Base-by-base conservation (phyloP, 1,284 basidiomycete genomes). In the Cutaneotrichosporon cyanovorans region DNA sequence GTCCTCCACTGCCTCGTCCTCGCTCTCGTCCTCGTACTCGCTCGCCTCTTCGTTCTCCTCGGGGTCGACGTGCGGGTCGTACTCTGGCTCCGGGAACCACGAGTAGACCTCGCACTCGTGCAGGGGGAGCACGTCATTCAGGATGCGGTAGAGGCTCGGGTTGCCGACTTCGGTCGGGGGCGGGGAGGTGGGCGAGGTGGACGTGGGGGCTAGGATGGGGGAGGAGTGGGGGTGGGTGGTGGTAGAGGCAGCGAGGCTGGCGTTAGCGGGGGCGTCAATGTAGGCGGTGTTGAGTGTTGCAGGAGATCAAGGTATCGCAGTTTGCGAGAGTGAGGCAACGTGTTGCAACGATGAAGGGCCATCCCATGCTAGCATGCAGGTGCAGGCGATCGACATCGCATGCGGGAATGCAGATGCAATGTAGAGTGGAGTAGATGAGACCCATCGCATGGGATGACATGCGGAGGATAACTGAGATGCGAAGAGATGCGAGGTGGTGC, bases 101-200 rank as follows among this genome's bases (percentile, higher is more conserved):
- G 88, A 87, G 73, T 85, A 98, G 46, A 96, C 91, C 66, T 97
- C 91, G 74, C 89, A 96, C 53, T 97, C 90, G 34, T 81, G 75
- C 28, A 98, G 78, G 21, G 86, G 83, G 59, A 98, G 87, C 60
- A 89, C 85, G 41, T 91, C 85, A 77, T 93, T 86, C 39, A 98
- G 79, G 40, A 89, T 80, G 46, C 84, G 82, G 66, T 86, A 89
- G 16, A 98, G 78, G 18, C 46, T 54, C 4, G 46, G 48, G 40
- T 54, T 54, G 34, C 53, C 53, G 37, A 51, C 42, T 5, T 54
- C 53, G 16, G 41, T 22, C 9, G 31, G 19, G 4, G 40, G 33
- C 4, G 53, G 53, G 15, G 53, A 47, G 32, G 45, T 42, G 22
- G 43, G 42, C 14, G 22, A 37, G 33, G 12, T n/a, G 25, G 7